Conservation (phyloP, 106 monocot genomes). For the Apostasia shenzhenica region DNA sequence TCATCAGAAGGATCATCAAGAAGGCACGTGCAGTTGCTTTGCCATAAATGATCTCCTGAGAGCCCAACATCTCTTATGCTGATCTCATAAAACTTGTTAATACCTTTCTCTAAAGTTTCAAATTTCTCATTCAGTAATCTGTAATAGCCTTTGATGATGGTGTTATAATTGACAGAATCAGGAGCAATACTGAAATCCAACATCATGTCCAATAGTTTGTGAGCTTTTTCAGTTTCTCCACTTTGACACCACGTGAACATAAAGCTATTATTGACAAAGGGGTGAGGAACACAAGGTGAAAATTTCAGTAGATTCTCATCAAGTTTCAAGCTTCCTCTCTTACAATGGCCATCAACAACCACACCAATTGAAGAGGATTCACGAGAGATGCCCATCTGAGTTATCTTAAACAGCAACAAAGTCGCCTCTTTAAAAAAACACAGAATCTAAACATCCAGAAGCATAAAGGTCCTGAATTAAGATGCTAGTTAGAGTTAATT, state of each 20-base stretch:
- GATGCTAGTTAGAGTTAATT: slow-evolving; percentile 16
- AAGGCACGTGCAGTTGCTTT: no score
- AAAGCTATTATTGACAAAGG: slow-evolving; percentile 43
- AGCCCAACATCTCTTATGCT: no score
- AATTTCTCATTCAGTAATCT: slow-evolving; percentile 18
- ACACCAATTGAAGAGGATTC: slow-evolving; percentile 27
- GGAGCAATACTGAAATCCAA: slow-evolving; percentile 25
- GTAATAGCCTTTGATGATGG: slow-evolving; percentile 36
- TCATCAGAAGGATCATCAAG: no score
- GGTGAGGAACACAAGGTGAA: slow-evolving; percentile 16
- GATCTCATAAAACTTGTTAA: neutral
- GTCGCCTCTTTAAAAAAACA: slow-evolving; percentile 35
- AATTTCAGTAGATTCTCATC: slow-evolving; percentile 15
- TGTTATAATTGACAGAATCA: slow-evolving; percentile 36
- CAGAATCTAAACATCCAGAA: slow-evolving; percentile 19
- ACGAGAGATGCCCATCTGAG: slow-evolving; percentile 14
- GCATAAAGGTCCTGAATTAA: slow-evolving; percentile 23
- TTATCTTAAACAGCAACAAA: slow-evolving; percentile 27
- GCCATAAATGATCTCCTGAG: no score
- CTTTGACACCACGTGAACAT: slow-evolving; percentile 25
- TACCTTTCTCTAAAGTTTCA: slow-evolving; percentile 40
- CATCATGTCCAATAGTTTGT: slow-evolving; percentile 32
- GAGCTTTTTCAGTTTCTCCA: slow-evolving; percentile 27
- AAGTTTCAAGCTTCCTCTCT: slow-evolving; percentile 24
- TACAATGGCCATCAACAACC: slow-evolving; percentile 45